A percentile compares a stretch with the other conserved stretches of the same genome.
Evolutionary conservation across 2,329 filamentous ascomycete genomes (phyloP).

Genomic region (Colletotrichum australisinense): DNA sequence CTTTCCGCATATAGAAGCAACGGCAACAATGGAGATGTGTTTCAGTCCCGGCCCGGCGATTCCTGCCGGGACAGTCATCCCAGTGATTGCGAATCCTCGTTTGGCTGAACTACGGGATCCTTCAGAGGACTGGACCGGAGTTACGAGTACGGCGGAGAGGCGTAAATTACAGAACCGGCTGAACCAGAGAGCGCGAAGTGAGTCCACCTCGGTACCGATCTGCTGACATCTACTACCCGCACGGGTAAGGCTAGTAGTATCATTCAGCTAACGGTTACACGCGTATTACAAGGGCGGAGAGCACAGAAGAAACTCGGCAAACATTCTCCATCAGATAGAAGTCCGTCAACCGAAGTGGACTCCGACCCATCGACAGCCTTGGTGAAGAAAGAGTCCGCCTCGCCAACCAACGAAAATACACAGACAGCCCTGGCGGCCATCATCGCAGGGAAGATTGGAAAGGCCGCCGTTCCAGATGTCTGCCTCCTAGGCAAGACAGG

Average conservation of each 20-base stretch:
- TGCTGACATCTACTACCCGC: background rate
- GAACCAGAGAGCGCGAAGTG: conserved; percentile 31
- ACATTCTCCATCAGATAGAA: background rate
- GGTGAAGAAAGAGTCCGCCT: background rate
- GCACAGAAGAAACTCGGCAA: background rate
- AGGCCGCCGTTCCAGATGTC: background rate
- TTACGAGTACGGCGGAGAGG: conserved; percentile 40
- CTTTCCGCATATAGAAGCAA: background rate
- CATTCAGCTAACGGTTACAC: background rate
- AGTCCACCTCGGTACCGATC: background rate
- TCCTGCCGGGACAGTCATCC: conserved; percentile 2
- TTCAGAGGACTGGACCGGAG: conserved; percentile 48
- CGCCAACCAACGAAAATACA: background rate
- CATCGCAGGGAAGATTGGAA: background rate
- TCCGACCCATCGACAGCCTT: background rate
- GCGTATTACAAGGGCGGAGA: background rate
- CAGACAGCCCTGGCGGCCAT: background rate
- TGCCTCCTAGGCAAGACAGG: background rate
- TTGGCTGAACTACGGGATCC: conserved; percentile 18
- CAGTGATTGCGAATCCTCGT: conserved; percentile 13
- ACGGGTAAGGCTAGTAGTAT: too few species aligned
- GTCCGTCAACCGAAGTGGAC: background rate
- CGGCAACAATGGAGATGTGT: conserved; percentile 17
- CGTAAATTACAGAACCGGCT: conserved; percentile 33
- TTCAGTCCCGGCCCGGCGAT: conserved; percentile 19